phyloP scores from a whole-genome alignment of 352 stramenopile species.

The Globisporangium cylindrosporum region DNA sequence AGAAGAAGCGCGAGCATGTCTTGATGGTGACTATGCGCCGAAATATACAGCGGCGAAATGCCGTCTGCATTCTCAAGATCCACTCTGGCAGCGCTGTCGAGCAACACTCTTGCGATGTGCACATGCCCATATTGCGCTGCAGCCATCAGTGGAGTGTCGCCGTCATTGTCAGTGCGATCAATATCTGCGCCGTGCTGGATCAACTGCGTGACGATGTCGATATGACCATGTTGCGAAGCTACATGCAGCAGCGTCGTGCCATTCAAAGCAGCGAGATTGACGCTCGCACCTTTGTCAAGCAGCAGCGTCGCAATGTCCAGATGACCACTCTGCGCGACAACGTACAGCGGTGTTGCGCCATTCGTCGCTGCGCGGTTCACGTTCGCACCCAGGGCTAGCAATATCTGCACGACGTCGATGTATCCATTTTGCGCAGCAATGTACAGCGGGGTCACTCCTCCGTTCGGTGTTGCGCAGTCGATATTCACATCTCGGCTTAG shows the following conservation, averaged over 20 bases:
- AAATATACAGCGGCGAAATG: slow-evolving; percentile 1
- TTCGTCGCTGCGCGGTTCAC: slow-evolving; percentile 4
- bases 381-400: background rate
- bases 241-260: slow-evolving; percentile 9
- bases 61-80: background rate
- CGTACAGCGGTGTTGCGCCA: slow-evolving; percentile 4
- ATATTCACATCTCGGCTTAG: background rate
- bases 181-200: background rate
- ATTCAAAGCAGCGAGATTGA: slow-evolving; percentile 1
- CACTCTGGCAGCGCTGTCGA: background rate
- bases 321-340: background rate
- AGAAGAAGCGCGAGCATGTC: slow-evolving; percentile 5
- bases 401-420: background rate
- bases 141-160: slow-evolving; percentile 10
- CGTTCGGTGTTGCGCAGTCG: background rate
- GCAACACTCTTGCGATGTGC: slow-evolving; percentile 5
- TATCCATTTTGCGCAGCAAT: slow-evolving; percentile 9
- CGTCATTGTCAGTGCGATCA: background rate
- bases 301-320: background rate
- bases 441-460: slow-evolving; percentile 1
- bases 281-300: background rate
- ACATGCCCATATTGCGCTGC: slow-evolving; percentile 3
- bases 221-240: slow-evolving; percentile 8
- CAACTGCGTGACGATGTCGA: slow-evolving; percentile 1
- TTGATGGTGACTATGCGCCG: background rate